These are phyloP conservation scores for Chamaenerion angustifolium DNA, from an alignment of 345 rosid genomes.

Conservation along the genomic window DNA sequence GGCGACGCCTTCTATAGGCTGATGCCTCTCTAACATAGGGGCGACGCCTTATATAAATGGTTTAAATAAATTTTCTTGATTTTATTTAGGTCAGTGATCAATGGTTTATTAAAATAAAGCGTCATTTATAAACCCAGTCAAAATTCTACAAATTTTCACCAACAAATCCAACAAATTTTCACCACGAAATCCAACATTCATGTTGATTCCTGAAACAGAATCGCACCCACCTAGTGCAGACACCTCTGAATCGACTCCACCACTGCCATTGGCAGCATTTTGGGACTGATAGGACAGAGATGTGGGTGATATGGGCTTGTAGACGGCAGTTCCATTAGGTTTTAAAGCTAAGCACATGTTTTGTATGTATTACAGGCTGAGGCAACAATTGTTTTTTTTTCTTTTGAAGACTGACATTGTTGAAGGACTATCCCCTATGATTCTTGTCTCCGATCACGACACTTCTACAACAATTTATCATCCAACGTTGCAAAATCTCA, in stretches of 20 bases:
- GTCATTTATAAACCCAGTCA: too few relatives aligned
- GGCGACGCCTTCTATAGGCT: too few relatives aligned
- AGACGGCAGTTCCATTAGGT: constrained; percentile 10
- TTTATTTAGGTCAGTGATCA: too few relatives aligned
- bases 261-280: constrained; percentile 8
- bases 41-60: too few relatives aligned
- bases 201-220: constrained; percentile 18
- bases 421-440: constrained; percentile 11
- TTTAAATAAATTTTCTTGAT: too few relatives aligned
- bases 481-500: constrained; percentile 5
- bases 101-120: too few relatives aligned
- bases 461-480: neutral
- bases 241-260: constrained; percentile 3
- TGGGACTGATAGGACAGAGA: constrained; percentile 7
- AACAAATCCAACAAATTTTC: too few relatives aligned
- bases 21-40: too few relatives aligned
- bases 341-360: constrained; percentile 14
- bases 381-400: constrained; percentile 2
- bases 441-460: constrained; percentile 6
- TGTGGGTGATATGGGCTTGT: constrained; percentile 9
- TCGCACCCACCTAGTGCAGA: constrained; percentile 1
- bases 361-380: constrained; percentile 9
- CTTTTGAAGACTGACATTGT: constrained; percentile 11
- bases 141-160: too few relatives aligned
- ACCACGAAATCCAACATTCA: constrained; percentile 17